Evolutionary conservation across 768 basidiomycete genomes (phyloP).

Genomic region (Amanita inopinata): DNA sequence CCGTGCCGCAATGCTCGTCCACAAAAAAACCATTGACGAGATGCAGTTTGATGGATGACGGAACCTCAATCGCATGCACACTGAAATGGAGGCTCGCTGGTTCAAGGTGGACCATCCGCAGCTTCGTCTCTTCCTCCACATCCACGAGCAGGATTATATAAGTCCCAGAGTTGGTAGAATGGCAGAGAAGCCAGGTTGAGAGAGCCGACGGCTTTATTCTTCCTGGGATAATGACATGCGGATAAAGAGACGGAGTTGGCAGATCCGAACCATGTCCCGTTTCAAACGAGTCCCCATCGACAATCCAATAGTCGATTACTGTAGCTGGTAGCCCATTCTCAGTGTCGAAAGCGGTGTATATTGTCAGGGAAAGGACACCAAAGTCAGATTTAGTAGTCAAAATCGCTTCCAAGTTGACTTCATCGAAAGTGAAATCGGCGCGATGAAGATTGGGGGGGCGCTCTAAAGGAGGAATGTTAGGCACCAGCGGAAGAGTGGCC

Average conservation of each 20-base stretch:
- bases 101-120: conserved; percentile 3
- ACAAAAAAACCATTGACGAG: conserved; percentile 15
- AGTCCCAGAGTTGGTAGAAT: conserved; percentile 1
- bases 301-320: conserved; percentile 4
- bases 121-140: neutral
- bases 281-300: neutral
- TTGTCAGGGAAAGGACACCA: conserved; percentile 3
- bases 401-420: neutral
- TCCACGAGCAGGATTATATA: conserved; percentile 1
- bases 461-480: neutral
- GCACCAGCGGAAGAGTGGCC: neutral
- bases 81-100: conserved; percentile 1
- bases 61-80: conserved; percentile 15
- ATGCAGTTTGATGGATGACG: conserved; percentile 12
- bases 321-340: neutral
- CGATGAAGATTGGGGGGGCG: neutral
- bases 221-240: conserved; percentile 2
- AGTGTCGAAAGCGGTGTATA: neutral
- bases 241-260: conserved; percentile 3
- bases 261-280: neutral
- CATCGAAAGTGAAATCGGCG: neutral
- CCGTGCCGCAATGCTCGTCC: conserved; percentile 19
- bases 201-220: neutral
- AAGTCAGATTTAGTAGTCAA: conserved; percentile 3
- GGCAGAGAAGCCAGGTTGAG: conserved; percentile 5